These are phyloP conservation scores for Eruca vesicaria DNA, from an alignment of 441 rosid genomes.

Conservation along the genomic window DNA sequence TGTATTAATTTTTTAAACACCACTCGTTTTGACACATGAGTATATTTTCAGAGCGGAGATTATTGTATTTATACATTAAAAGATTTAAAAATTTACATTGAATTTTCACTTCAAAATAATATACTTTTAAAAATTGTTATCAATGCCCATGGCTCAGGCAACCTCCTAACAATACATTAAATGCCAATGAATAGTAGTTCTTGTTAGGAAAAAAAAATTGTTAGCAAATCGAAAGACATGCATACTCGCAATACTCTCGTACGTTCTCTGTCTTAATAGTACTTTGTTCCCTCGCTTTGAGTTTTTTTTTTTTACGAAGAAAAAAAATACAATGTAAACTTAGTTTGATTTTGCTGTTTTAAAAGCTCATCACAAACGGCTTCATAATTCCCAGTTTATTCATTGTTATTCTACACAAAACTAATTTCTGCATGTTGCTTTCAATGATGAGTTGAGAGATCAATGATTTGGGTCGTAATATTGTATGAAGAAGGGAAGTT, in stretches of 20 bases:
- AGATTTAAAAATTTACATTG: too few species aligned
- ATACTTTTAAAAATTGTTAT: too few species aligned
- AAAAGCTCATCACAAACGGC: not conserved
- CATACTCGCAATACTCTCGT: not conserved
- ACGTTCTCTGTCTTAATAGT: not conserved
- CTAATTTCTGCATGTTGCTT: not conserved
- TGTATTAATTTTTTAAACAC: too few species aligned
- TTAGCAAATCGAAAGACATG: not conserved
- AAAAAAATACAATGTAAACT: not conserved
- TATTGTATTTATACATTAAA: too few species aligned
- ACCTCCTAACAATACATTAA: too few species aligned
- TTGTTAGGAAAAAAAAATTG: not conserved
- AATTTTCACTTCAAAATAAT: too few species aligned
- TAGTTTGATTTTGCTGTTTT: not conserved
- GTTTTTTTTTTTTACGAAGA: not conserved
- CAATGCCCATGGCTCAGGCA: too few species aligned
- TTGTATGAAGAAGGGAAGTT: conserved; percentile 18
- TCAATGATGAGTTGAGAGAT: conserved; percentile 8
- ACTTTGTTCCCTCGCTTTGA: not conserved
- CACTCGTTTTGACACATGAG: too few species aligned
- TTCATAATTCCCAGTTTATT: not conserved
- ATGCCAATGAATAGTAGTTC: not conserved
- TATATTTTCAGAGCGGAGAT: too few species aligned
- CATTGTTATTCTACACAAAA: not conserved
- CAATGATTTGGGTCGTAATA: conserved; percentile 28